Evolutionary conservation across 495 filamentous ascomycete species (phyloP), one percentile per base, ranked within the genome.

Genomic region (Talaromyces adpressus): DNA sequence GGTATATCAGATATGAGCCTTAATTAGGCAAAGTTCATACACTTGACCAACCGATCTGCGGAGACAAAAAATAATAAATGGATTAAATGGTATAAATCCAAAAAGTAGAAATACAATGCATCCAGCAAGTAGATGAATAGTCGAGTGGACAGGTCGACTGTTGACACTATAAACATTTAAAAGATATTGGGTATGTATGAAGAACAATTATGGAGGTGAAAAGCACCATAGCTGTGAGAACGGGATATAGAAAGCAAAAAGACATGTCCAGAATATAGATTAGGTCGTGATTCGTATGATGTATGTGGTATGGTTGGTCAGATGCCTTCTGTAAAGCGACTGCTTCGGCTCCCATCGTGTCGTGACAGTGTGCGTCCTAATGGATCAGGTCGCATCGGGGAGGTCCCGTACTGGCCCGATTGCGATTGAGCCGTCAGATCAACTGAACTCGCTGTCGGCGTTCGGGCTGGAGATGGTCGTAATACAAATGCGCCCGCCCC

Each of bases 331-430:
- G 81, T 82, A 66, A 86, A 86, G 51, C 80, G 79, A 64, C 82
- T 85, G 32, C 81, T 72, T 61, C 81, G 75, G 65, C 82, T 84
- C 25, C 83, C 82, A 67, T 85, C 82, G 32, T 75, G 73, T 57
- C 80, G 81, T 5, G 81, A 77, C 73, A 80, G 77, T 63, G 81
- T 85, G 53, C 83, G 77, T 34, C 83, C 83, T n/a, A 85, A 57
- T 47, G 72, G 70, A 59, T 84, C 81, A 25, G 75, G 72, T 59
- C 68, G 72, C 61, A 60, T 66, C 65, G 63, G 9, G 70, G 69
- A 7, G 73, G 36, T 5, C 66, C 65, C 53, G 70, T 67, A 62
- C 71, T 69, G 20, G 69, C 63, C 62, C 72, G 63, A 63, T 23
- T 66, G 63, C 3, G 73, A 61, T 23, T 72, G 72, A 25, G 61